Base-by-base conservation (phyloP, 164 flowering plant species). In the Pachysandra terminalis region DNA sequence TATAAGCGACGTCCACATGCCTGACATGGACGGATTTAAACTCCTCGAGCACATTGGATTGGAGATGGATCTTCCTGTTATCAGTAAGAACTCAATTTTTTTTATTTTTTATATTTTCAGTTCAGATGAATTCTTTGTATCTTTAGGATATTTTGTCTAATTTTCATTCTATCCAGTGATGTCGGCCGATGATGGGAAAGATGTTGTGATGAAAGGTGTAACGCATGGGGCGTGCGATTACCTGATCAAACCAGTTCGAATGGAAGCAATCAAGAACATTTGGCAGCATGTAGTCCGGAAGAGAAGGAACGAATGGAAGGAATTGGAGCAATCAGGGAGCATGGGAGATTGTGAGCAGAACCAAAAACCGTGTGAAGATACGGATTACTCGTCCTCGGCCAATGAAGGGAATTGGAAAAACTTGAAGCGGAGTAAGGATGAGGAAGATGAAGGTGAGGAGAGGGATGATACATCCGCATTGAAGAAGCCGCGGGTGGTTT, bases 251-350 rank as follows among this genome's bases (percentile, higher is more conserved):
- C 99, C 99, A 0, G 83, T 95, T 22, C 86, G 97, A 0, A 88
- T 86, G 14, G 98, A 92, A 77, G 96, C 89, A 5, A 64, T 92
- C 71, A 92, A 81, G 81, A 92, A 86, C 72, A 90, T 95, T 80
- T 95, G 98, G 98, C 97, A 92, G 83, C 98, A 95, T 76, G 94
- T 95, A 27, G 91, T 90, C 52, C 79, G 98, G 49, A 95, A 90
- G 83, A 86, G 73, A 77, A 86, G 80, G 82, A 78, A 83, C 68
- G 96, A 84, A 66, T 81, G 79, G 82, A 89, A 80, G 77, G 96
- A 89, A 1, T 28, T 84, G 67, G 96, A 90, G 77, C 92, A 79
- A 32, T 85, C 89, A 3, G 86, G 86, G 56, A 86, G 98, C 65
- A 77, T 75, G 40, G 97, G 88, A 57, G 96, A 90, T 32, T 82